These are phyloP conservation scores for Ettlia oleoabundans DNA, from an alignment of 139 green algal species.

Conservation along the genomic window DNA sequence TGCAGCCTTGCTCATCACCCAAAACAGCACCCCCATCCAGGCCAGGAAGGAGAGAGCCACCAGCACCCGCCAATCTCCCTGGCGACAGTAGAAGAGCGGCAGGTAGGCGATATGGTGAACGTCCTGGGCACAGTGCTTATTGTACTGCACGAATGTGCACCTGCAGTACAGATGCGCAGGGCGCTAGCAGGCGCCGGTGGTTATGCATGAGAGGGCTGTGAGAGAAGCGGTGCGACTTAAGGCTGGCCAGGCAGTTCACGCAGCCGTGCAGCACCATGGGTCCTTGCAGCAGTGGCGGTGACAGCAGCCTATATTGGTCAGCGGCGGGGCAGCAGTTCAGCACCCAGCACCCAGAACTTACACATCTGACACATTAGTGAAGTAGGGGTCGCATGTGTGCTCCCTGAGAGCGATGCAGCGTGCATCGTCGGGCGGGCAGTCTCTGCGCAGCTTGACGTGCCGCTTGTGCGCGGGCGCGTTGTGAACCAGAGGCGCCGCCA, in stretches of 20 bases:
- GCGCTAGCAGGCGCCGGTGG: no score
- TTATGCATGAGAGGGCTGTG: no score
- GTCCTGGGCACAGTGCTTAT: conserved; percentile 42
- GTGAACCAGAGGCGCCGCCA: background rate
- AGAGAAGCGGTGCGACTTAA: no score
- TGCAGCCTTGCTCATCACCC: conserved; percentile 40
- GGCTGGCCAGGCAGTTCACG: background rate
- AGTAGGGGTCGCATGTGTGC: background rate
- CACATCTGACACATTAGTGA: background rate
- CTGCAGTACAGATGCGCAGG: background rate
- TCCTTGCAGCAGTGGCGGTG: no score
- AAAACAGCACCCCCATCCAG: conserved; percentile 57
- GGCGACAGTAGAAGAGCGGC: conserved; percentile 42
- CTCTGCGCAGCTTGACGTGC: background rate
- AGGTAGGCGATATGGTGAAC: conserved; percentile 49
- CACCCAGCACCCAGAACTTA: background rate
- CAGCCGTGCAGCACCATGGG: no score
- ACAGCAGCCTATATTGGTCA: no score
- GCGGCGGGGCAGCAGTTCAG: background rate
- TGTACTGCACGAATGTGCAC: conserved; percentile 45
- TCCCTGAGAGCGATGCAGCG: background rate
- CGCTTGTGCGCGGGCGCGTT: background rate
- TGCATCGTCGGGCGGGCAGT: background rate
- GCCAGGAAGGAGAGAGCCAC: conserved; percentile 28
- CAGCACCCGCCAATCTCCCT: background rate